These are phyloP conservation scores for Cordyceps militaris DNA, from an alignment of 2,329 filamentous ascomycete genomes.

Conservation along the genomic window DNA sequence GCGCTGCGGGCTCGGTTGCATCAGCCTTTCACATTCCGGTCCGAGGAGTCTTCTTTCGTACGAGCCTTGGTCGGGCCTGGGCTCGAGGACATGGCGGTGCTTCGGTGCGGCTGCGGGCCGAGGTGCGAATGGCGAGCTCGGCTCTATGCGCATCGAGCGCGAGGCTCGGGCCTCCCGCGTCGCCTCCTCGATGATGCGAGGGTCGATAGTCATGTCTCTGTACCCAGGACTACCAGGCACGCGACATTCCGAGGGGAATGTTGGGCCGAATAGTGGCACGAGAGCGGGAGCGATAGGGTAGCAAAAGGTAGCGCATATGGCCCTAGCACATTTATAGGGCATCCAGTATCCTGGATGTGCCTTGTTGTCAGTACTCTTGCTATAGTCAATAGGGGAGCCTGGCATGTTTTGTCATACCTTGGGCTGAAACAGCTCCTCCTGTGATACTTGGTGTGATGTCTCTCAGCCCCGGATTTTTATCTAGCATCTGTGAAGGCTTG, in stretches of 20 bases:
- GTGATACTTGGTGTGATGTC: constrained; percentile 95
- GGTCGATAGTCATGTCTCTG: constrained; percentile 59
- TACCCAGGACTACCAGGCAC: constrained; percentile 56
- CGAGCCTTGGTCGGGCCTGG: constrained; percentile 2
- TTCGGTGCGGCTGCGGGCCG: not conserved
- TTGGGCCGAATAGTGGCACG: constrained; percentile 81
- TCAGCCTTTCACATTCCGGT: not conserved
- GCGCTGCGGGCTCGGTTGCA: constrained; percentile 7
- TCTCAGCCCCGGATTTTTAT: constrained; percentile 70
- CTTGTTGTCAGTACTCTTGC: not conserved
- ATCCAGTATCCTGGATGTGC: constrained; percentile 79
- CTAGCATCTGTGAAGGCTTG: constrained; percentile 75
- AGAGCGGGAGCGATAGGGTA: constrained; percentile 74
- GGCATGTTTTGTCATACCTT: constrained; percentile 52
- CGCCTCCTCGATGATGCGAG: constrained; percentile 45
- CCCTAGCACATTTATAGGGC: constrained; percentile 78
- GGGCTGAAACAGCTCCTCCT: constrained; percentile 79
- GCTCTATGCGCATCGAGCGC: not conserved
- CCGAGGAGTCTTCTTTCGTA: not conserved
- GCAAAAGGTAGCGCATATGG: constrained; percentile 86
- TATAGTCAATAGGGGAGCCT: not conserved
- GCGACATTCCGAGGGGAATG: constrained; percentile 69
- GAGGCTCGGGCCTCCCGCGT: constrained; percentile 21
- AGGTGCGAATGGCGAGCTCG: constrained; percentile 14
- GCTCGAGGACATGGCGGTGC: not conserved